Evolutionary conservation across 2,329 filamentous ascomycete species (phyloP).

Genomic region (Alternaria gansuensis): DNA sequence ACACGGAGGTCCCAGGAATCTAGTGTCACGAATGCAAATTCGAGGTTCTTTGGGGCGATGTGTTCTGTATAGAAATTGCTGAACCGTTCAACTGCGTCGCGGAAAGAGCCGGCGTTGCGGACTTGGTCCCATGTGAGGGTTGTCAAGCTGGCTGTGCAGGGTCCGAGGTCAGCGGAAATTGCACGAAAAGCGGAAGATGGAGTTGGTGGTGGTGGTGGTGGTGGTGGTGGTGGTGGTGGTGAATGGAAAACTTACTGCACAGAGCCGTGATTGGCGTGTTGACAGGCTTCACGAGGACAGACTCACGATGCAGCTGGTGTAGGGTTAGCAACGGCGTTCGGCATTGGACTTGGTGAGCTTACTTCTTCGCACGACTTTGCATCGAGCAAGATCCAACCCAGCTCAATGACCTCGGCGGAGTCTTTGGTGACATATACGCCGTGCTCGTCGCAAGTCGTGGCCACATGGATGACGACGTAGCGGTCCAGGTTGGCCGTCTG

Average conservation of each 20-base stretch:
- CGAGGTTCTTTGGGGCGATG: constrained; percentile 86
- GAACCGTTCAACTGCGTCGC: constrained; percentile 94
- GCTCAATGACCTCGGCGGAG: constrained; percentile 98
- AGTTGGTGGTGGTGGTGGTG: neutral
- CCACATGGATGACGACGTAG: constrained; percentile 98
- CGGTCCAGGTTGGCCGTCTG: constrained; percentile 73
- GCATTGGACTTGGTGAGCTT: constrained; percentile 15
- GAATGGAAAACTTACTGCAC: constrained; percentile 77
- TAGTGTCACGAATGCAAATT: constrained; percentile 97
- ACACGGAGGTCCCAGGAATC: constrained; percentile 99
- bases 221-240: neutral
- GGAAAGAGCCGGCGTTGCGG: constrained; percentile 94
- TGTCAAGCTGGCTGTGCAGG: constrained; percentile 81
- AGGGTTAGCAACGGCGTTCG: constrained; percentile 24
- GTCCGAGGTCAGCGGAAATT: constrained; percentile 24
- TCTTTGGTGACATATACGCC: constrained; percentile 99
- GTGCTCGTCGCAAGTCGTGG: constrained; percentile 98
- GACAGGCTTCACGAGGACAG: constrained; percentile 95
- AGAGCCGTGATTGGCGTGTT: constrained; percentile 98
- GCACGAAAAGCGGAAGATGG: neutral
- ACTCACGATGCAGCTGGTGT: constrained; percentile 87
- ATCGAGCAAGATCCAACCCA: constrained; percentile 96
- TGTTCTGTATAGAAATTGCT: constrained; percentile 93
- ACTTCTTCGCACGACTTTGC: constrained; percentile 94
- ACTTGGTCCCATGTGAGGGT: constrained; percentile 99